Evolutionary conservation across 768 basidiomycete species (phyloP).

Genomic region (Cyclocybe cylindracea): DNA sequence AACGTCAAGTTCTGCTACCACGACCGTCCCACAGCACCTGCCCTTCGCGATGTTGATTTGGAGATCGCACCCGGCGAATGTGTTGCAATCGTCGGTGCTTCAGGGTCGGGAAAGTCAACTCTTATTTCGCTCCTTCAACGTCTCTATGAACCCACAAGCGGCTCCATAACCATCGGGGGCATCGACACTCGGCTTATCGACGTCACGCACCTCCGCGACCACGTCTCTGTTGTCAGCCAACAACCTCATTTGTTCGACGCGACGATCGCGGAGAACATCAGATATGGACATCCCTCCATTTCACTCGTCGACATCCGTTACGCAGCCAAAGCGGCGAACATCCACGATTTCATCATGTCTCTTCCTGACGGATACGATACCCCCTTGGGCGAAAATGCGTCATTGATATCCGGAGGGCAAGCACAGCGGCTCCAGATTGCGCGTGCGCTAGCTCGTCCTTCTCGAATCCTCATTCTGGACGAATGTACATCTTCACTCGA

Average conservation of each 20-base stretch:
- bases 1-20: conserved; percentile 17
- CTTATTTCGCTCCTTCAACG: conserved; percentile 75
- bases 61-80: conserved; percentile 49
- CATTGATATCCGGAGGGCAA: conserved; percentile 91
- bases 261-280: conserved; percentile 75
- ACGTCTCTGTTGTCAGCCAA: conserved; percentile 79
- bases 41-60: conserved; percentile 11
- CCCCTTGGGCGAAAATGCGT: conserved; percentile 80
- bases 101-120: conserved; percentile 87
- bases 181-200: conserved; percentile 53
- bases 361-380: conserved; percentile 81
- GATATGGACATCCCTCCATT: conserved; percentile 57
- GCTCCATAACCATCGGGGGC: conserved; percentile 55
- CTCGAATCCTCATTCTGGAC: conserved; percentile 79
- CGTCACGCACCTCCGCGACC: conserved; percentile 65
- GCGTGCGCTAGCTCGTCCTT: conserved; percentile 76
- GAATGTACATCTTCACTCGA: conserved; percentile 93
- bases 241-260: conserved; percentile 79
- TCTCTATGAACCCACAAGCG: conserved; percentile 70
- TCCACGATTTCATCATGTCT: conserved; percentile 73
- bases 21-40: conserved; percentile 13
- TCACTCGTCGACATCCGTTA: conserved; percentile 52
- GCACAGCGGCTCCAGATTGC: conserved; percentile 92
- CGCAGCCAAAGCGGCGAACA: conserved; percentile 69
- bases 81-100: conserved; percentile 80